Base-by-base conservation (phyloP, 495 filamentous ascomycete species). In the Daldinia loculata region DNA sequence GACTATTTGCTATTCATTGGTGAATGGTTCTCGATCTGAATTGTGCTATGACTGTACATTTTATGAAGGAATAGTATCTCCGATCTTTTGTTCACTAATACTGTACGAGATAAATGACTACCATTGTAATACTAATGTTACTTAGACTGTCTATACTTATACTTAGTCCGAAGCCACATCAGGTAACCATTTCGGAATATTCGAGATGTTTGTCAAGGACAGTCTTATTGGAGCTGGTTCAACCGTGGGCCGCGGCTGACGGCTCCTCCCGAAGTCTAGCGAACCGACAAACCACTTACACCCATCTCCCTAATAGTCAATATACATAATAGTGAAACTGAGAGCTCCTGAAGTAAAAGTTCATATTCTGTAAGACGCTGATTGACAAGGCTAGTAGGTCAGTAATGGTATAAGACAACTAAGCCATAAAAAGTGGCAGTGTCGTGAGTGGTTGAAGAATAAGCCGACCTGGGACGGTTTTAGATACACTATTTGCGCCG, bases 361-460 rank as follows among this genome's bases (percentile, higher is more conserved):
- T 5, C 7, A 48, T 22, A n/a, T 53, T 30, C 14, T 30, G 26
- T 53, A 30, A 53, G 22, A 52, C 24, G 11, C 26, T 27, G 24
- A 52, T 27, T 29, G 22, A n/a, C 11, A 22, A 52, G 50, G 50
- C 24, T 52, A 52, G 6, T 22, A 17, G 4, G 17, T 4, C 12
- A 8, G 24, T 52, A 27, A 52, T 29, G 24, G 24, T 15, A 52
- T 52, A 45, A 45, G 43, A 48, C 17, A 48, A 48, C 43, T 48
- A 48, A 48, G 43, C 43, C 43, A 48, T 38, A 32, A 43, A 32
- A 36, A 58, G 36, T 30, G 14, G 43, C 15, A 41, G 43, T 59
- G 30, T 59, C 34, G 34, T 58, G 39, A 66, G 29, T 19, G 22
- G 22, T 45, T 48, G 11, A 45, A 45, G 39, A 43, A 48, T 48